Percentiles rank a stretch among this genome's conserved stretches.
Conservation (phyloP, 2,329 filamentous ascomycete species). For the Verticillium zaregamsianum region DNA sequence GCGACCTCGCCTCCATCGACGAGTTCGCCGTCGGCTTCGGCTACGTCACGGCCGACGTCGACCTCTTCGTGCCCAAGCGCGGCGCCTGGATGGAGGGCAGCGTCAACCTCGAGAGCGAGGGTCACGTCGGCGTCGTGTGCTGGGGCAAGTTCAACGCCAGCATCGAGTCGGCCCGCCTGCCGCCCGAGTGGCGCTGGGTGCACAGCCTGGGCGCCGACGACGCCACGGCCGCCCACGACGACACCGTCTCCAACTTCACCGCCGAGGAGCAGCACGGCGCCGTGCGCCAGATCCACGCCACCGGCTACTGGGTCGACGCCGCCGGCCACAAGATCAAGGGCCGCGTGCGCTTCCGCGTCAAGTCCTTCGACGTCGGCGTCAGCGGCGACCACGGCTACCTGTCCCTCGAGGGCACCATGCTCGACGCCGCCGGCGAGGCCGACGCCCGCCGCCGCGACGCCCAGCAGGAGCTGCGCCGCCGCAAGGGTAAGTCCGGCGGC, state of each 20-base stretch:
- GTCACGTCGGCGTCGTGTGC: constrained; percentile 83
- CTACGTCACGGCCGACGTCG: constrained; percentile 84
- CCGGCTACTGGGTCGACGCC: constrained; percentile 72
- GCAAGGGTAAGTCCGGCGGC: constrained; percentile 14
- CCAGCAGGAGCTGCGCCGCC: constrained; percentile 41
- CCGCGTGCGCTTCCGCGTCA: constrained; percentile 71
- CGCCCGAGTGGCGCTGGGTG: constrained; percentile 76
- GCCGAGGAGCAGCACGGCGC: constrained; percentile 49
- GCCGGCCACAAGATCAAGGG: constrained; percentile 66
- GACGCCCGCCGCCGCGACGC: constrained; percentile 42
- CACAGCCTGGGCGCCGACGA: constrained; percentile 37
- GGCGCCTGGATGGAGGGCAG: constrained; percentile 74
- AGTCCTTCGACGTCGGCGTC: constrained; percentile 76
- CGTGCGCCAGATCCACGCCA: constrained; percentile 47
- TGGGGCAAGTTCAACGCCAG: constrained; percentile 91
- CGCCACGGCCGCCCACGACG: constrained; percentile 14
- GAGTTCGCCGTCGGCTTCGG: constrained; percentile 85
- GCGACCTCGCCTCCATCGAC: constrained; percentile 51
- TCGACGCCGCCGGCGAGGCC: constrained; percentile 63
- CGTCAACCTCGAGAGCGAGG: constrained; percentile 82
- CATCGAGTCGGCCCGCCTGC: constrained; percentile 73
- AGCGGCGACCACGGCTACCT: constrained; percentile 75
- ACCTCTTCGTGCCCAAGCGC: constrained; percentile 73
- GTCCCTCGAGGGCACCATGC: constrained; percentile 84
- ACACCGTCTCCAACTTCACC: constrained; percentile 31